A percentile compares a stretch with the other conserved stretches of the same genome.
Evolutionary conservation across 352 stramenopile species (phyloP).

Genomic region (Globisporangium mamillatum): DNA sequence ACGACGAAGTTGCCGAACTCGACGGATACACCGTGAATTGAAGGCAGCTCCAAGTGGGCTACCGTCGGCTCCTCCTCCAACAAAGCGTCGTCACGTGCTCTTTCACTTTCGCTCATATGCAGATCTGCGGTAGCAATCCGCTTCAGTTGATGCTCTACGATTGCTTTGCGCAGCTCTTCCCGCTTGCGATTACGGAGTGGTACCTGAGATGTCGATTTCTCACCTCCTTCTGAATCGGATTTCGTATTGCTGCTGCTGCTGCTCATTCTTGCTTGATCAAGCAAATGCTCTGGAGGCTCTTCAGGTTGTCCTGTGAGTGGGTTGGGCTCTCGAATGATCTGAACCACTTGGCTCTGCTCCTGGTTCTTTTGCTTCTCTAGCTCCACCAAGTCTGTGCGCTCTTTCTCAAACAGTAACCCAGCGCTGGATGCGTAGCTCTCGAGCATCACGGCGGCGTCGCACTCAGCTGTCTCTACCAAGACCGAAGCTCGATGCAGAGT

Average conservation of each 20-base stretch:
- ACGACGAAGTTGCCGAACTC: constrained; percentile 42
- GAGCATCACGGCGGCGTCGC: constrained; percentile 36
- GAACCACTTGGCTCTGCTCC: constrained; percentile 11
- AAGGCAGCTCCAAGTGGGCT: constrained; percentile 13
- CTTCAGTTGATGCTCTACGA: constrained; percentile 22
- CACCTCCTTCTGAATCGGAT: background rate
- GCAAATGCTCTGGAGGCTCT: constrained; percentile 32
- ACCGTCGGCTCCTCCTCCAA: background rate
- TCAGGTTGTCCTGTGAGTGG: constrained; percentile 40
- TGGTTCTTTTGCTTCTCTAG: constrained; percentile 11
- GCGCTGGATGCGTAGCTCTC: constrained; percentile 45
- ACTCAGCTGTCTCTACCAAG: constrained; percentile 26
- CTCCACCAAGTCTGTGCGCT: constrained; percentile 24
- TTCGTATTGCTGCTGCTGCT: background rate
- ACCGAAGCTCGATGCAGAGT: constrained; percentile 39
- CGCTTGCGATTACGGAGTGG: constrained; percentile 23
- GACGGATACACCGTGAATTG: constrained; percentile 25
- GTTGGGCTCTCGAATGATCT: constrained; percentile 30
- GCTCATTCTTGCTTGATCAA: constrained; percentile 20
- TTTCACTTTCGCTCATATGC: background rate
- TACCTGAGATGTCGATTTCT: background rate
- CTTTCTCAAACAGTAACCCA: constrained; percentile 50
- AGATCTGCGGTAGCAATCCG: background rate
- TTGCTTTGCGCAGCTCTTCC: constrained; percentile 28
- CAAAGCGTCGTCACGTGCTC: background rate